Evolutionary conservation across 768 basidiomycete species (phyloP), one percentile per base, ranked within the genome.

Genomic region (Hericium erinaceus): DNA sequence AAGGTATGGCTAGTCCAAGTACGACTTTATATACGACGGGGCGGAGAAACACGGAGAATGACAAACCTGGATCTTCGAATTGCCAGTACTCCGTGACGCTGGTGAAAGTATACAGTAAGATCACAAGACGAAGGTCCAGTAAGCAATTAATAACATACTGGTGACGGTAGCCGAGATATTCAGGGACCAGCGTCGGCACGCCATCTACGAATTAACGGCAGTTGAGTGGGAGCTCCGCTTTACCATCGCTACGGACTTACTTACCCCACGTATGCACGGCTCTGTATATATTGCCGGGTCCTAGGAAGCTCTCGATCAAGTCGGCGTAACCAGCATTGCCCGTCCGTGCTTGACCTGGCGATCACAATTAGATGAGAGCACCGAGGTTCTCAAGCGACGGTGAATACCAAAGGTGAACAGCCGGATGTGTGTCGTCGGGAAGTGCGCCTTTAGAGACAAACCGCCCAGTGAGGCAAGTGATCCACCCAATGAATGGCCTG

Each of bases 141-240:
- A 10, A 39, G 52, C 20, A 48, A 59, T 18, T 37, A 3, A 33
- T 20, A 13, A 51, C 64, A 55, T 63, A 79, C 67, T 72, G 78
- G 57, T 80, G 80, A 44, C 64, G 70, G 63, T 82, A 81, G 16
- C 79, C 80, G 13, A 78, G 65, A 37, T 28, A 60, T 54, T 71
- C 68, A 28, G 75, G 75, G 48, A 81, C 67, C 60, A 81, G 73
- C 5, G 78, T 80, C 4, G 80, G 79, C 8, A 81, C 76, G 8
- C 80, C 79, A 58, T 81, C 80, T 77, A 51, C 20, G 44, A 22
- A 48, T 26, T n/a, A n/a, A 22, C 53, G 24, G 54, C 16, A 28
- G 39, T 1, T 33, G 33, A 33, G 33, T 1, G 6, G 33, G 33
- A 33, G 33, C 33, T 10, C 33, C 33, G 33, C 33, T 33, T 33